A percentile compares a stretch with the other conserved stretches of the same genome.
These are phyloP conservation scores for Fusarium lateritium DNA, from an alignment of 2,329 filamentous ascomycete species.

Conservation along the genomic window DNA sequence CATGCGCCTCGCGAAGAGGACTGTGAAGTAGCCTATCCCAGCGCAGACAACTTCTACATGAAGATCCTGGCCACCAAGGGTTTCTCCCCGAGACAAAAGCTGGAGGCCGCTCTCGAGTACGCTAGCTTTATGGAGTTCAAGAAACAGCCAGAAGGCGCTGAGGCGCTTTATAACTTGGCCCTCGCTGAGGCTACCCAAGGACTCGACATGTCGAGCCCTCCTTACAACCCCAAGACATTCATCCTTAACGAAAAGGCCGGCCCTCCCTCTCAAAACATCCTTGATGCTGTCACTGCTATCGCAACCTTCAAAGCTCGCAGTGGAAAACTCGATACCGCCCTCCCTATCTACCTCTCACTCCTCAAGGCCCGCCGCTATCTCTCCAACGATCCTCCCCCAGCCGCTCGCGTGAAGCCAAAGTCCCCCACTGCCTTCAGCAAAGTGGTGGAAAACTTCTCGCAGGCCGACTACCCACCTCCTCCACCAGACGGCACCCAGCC, in stretches of 20 bases:
- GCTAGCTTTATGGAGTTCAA: constrained; percentile 90
- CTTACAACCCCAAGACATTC: constrained; percentile 73
- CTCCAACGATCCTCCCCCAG: constrained; percentile 55
- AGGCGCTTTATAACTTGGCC: constrained; percentile 81
- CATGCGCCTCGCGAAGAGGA: constrained; percentile 81
- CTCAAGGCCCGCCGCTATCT: constrained; percentile 82
- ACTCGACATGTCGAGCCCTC: constrained; percentile 57
- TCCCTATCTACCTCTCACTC: constrained; percentile 89
- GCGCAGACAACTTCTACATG: constrained; percentile 84
- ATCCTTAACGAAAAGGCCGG: constrained; percentile 73
- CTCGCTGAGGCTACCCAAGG: constrained; percentile 79
- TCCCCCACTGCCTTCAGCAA: constrained; percentile 38
- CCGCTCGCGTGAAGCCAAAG: constrained; percentile 19
- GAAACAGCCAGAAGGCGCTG: constrained; percentile 73
- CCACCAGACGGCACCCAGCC: constrained; percentile 78
- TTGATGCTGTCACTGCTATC: constrained; percentile 81
- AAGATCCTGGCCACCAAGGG: constrained; percentile 86
- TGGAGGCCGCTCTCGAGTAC: constrained; percentile 86
- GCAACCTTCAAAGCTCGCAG: constrained; percentile 82
- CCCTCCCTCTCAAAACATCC: constrained; percentile 78
- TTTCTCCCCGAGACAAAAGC: constrained; percentile 81
- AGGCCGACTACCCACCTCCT: constrained; percentile 78
- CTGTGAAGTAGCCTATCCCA: constrained; percentile 76
- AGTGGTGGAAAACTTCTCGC: constrained; percentile 50
- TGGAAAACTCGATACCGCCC: constrained; percentile 76